Conservation (phyloP, 1,284 basidiomycete species). For the Tilletia caries region DNA sequence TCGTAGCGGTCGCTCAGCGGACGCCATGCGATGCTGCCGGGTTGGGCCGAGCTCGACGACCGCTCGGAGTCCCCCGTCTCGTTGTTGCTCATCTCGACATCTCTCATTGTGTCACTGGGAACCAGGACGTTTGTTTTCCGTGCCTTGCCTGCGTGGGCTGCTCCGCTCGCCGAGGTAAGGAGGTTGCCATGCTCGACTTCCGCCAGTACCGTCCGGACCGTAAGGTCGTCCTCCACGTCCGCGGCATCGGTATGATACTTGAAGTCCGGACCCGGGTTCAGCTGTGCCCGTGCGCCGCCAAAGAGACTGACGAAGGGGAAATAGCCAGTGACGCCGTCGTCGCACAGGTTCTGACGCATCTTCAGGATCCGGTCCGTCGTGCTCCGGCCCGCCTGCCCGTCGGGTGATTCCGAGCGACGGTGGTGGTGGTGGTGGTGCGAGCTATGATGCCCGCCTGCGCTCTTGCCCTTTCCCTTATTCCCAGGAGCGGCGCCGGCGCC, state of each 20-base stretch:
- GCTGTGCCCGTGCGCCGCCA: conserved; percentile 76
- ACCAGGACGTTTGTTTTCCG: no score
- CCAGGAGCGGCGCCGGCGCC: neutral
- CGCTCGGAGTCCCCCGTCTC: no score
- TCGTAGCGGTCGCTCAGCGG: conserved; percentile 31
- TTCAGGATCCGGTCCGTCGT: conserved; percentile 27
- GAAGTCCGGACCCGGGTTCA: conserved; percentile 78
- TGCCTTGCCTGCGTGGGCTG: neutral
- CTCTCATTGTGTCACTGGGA: no score
- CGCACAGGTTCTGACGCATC: conserved; percentile 68
- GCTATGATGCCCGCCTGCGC: neutral
- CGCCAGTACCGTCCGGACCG: conserved; percentile 16
- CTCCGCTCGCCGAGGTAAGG: conserved; percentile 1
- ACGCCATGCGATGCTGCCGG: conserved; percentile 20
- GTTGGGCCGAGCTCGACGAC: neutral
- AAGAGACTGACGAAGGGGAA: conserved; percentile 92
- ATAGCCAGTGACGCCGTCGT: conserved; percentile 93
- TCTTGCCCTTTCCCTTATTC: neutral
- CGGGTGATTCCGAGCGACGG: conserved; percentile 14
- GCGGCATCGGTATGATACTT: conserved; percentile 60
- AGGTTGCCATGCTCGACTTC: conserved; percentile 19
- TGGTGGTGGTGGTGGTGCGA: conserved; percentile 20
- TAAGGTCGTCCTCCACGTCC: neutral
- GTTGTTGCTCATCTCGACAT: no score
- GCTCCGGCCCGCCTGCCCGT: neutral